Base-by-base conservation (phyloP, 1,139 yeast species). In the Protomyces macrosporus region DNA sequence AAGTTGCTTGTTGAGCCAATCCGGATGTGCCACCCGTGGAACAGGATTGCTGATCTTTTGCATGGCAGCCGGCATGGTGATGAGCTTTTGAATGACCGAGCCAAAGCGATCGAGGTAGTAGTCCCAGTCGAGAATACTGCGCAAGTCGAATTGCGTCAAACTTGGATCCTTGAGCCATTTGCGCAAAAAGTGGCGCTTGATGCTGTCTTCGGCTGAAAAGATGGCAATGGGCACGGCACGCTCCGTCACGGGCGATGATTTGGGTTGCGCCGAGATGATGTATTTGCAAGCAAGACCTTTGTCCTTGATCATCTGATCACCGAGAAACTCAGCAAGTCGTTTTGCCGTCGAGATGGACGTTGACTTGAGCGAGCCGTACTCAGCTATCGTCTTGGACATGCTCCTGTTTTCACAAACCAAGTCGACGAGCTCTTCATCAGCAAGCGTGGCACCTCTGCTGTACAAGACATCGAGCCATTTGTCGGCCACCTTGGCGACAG, bases 251-350 rank as follows among this genome's bases (percentile, higher is more conserved):
- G 98, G 97, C 0, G 96, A 87, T 55, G 87, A 88, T 35, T 80
- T 72, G 0, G 99, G 98, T 69, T 84, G 85, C 54, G 86, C 84
- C 68, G 97, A 87, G 68, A 95, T 91, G 75, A 95, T 87, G 75
- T 90, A 95, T 73, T 90, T 90, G 75, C 97, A 93, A 1, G 96
- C 97, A 68, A 95, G 82, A 68, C 98, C 98, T 64, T 93, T 91
- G 76, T 91, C 98, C 71, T 90, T 90, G 7, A 90, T 95, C 97
- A 93, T 93, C 70, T 90, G 97, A 67, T 87, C 91, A n/a, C 98
- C 98, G 69, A 95, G 79, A 72, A 95, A 93, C 70, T 93, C 98
- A 65, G 97, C 97, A 60, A 95, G 79, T 69, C 99, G 81, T 70
- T 81, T 84, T 0, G 98, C 98, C 1, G 98, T 93, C 1, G 98